Evolutionary conservation across 345 rosid species (phyloP).

Genomic region (Nasturtium officinale): DNA sequence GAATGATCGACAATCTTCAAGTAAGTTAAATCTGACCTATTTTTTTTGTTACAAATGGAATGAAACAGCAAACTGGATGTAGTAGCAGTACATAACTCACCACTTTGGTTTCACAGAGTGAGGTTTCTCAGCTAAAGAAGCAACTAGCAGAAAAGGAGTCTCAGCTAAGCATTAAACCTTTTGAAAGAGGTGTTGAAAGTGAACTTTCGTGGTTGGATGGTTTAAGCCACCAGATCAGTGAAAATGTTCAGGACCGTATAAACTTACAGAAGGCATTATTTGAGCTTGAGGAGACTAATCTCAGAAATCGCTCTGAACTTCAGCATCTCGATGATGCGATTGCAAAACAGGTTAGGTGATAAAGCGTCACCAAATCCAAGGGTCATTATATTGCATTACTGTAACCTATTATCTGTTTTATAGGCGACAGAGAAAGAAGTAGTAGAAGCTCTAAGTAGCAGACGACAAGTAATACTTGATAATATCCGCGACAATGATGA

Average conservation of each 20-base stretch:
- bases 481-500: slow-evolving; percentile 97
- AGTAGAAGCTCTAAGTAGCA: slow-evolving; percentile 62
- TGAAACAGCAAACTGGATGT: background rate
- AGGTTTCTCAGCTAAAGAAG: slow-evolving; percentile 78
- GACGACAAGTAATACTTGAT: slow-evolving; percentile 93
- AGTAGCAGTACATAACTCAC: slow-evolving; percentile 24
- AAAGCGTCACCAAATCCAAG: background rate
- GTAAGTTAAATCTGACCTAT: slow-evolving; percentile 39
- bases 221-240: slow-evolving; percentile 90
- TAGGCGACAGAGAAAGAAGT: slow-evolving; percentile 71
- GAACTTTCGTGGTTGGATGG: slow-evolving; percentile 88
- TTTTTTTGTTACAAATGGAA: background rate
- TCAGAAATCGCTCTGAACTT: slow-evolving; percentile 73
- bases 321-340: slow-evolving; percentile 85
- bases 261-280: slow-evolving; percentile 88
- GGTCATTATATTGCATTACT: slow-evolving; percentile 7
- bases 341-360: slow-evolving; percentile 68
- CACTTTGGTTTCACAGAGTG: slow-evolving; percentile 53
- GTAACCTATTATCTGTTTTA: slow-evolving; percentile 21
- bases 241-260: slow-evolving; percentile 93
- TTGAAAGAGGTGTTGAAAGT: slow-evolving; percentile 74
- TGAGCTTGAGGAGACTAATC: slow-evolving; percentile 92
- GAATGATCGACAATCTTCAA: slow-evolving; percentile 97
- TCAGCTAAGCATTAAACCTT: slow-evolving; percentile 67
- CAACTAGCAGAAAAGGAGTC: slow-evolving; percentile 89